Evolutionary conservation across 306 rosid genomes (phyloP), one percentile per base, ranked within the genome.

Genomic region (Chamaecrista fasciculata): DNA sequence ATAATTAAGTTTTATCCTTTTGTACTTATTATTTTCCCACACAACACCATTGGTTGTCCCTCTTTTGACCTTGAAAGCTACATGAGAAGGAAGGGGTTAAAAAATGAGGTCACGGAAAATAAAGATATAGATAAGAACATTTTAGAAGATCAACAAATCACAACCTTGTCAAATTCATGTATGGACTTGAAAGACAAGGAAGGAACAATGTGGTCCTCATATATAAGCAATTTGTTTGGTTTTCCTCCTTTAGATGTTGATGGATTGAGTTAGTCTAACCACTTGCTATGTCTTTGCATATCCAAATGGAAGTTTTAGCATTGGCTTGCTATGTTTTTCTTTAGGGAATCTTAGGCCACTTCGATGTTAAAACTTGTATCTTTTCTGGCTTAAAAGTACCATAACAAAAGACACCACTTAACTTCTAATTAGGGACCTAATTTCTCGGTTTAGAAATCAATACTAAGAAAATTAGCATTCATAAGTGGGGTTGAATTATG

Each of bases 181-280:
- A 12, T 6, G 4, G 52, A 37, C 70, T 70, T 70, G 6, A 3
- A 5, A 60, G 73, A 29, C 77, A 64, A 57, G 73, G 36, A 64
- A 57, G 73, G 36, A 12, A 40, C 56, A 40, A 0, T 39, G 80
- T 75, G 80, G 80, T 80, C 84, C 84, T 33, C 6, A 19, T n/a
- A n/a, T n/a, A n/a, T 34, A 37, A 11, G 16, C 31, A 75, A 29
- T 73, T 57, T 79, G 72, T 36, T 65, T 70, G 37, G 47, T 69
- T 70, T 11, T 43, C 63, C 55, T 31, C 28, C 10, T 31, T 20
- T 10, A 31, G 80, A 80, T 4, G 77, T 80, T 59, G 74, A 75
- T 57, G 34, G n/a, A 33, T 59, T 59, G 65, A 4, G 11, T 8
- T 10, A 0, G 33, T 0, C 26, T 9, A 33, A 19, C 65, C 65